Evolutionary conservation across 2,329 filamentous ascomycete species (phyloP).

Genomic region (Leptographium radiaticola): DNA sequence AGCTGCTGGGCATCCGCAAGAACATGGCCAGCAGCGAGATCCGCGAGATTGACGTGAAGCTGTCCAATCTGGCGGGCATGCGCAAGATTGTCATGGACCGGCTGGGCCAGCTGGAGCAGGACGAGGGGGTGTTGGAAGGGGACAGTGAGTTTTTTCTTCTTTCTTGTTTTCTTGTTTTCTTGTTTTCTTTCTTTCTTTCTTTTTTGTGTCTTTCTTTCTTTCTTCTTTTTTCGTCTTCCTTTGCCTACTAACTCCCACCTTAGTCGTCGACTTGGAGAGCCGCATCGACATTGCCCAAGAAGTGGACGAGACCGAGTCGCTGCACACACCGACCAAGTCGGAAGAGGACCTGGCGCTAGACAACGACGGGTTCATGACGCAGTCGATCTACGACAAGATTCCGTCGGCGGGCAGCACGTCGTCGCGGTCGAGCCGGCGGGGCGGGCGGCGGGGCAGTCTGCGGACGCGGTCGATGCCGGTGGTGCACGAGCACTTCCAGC

Average conservation of each 20-base stretch:
- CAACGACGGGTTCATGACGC: slow-evolving; percentile 74
- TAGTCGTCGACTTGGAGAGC: slow-evolving; percentile 50
- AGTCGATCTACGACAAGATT: slow-evolving; percentile 92
- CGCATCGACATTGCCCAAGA: slow-evolving; percentile 49
- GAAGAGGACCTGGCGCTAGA: slow-evolving; percentile 40
- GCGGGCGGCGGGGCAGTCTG: slow-evolving; percentile 38
- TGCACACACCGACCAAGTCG: slow-evolving; percentile 36
- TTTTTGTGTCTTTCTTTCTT: too few species aligned
- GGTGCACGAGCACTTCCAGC: slow-evolving; percentile 86
- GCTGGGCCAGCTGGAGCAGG: slow-evolving; percentile 73
- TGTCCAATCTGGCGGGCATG: slow-evolving; percentile 86
- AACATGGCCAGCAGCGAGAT: slow-evolving; percentile 98
- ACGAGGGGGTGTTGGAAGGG: slow-evolving; percentile 80
- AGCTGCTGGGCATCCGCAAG: slow-evolving; percentile 85
- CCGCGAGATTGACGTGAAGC: slow-evolving; percentile 91
- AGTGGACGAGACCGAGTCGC: slow-evolving; percentile 41
- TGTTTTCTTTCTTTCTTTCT: background rate
- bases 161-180: slow-evolving; percentile 9
- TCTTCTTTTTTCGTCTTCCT: slow-evolving; percentile 7
- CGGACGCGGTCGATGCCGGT: slow-evolving; percentile 83
- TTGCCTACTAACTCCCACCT: slow-evolving; percentile 19
- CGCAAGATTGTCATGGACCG: slow-evolving; percentile 82
- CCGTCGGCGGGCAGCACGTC: slow-evolving; percentile 41
- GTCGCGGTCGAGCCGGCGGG: slow-evolving; percentile 26
- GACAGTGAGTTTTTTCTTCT: slow-evolving; percentile 45